Evolutionary conservation across 179 eudicot genomes (phyloP).

Genomic region (Silene noctiflora): DNA sequence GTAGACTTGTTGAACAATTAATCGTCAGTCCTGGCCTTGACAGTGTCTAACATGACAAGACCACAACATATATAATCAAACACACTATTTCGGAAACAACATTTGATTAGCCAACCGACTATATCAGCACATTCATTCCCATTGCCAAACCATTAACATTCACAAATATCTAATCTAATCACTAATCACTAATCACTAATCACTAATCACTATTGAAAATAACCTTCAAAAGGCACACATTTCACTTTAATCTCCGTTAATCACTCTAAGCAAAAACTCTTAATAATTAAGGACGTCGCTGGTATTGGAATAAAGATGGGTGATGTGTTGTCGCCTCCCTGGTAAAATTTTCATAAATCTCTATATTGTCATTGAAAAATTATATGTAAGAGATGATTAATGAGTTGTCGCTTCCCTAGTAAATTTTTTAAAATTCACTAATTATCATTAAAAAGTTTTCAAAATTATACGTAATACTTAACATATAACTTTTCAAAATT

Average conservation of each 20-base stretch:
- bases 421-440: too few relatives aligned
- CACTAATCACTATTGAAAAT: neutral
- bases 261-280: neutral
- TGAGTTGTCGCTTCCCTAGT: too few relatives aligned
- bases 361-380: too few relatives aligned
- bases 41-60: neutral
- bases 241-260: slow-evolving; percentile 3
- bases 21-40: neutral
- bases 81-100: neutral
- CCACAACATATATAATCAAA: neutral
- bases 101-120: slow-evolving; percentile 9
- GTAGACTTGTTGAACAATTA: neutral
- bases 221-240: neutral
- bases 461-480: too few relatives aligned
- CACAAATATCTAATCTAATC: neutral
- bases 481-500: too few relatives aligned
- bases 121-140: slow-evolving; percentile 3
- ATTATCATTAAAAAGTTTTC: too few relatives aligned
- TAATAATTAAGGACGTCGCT: too few relatives aligned
- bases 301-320: neutral
- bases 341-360: too few relatives aligned
- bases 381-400: too few relatives aligned
- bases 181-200: neutral
- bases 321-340: neutral
- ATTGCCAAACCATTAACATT: neutral